Conservation (phyloP, 2,329 filamentous ascomycete species). For the Orbilia brochopaga region DNA sequence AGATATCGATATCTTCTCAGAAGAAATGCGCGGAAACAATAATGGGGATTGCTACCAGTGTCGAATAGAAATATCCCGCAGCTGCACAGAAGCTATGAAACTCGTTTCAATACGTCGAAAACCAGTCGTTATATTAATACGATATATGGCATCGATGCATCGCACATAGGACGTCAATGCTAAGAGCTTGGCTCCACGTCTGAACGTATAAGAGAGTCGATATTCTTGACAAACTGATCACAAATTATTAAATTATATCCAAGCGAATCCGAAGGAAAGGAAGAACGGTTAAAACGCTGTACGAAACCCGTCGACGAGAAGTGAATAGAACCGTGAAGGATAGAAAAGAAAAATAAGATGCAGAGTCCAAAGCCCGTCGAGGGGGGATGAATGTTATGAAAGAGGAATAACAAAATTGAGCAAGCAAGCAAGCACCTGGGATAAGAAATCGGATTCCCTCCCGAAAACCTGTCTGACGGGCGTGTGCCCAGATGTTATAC, state of each 20-base stretch:
- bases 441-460: background rate
- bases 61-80: constrained; percentile 8
- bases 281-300: constrained; percentile 5
- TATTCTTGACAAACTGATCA: constrained; percentile 1
- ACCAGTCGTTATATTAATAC: constrained; percentile 26
- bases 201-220: background rate
- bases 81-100: constrained; percentile 24
- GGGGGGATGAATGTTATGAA: background rate
- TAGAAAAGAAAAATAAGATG: background rate
- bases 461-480: constrained; percentile 19
- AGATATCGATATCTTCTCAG: background rate
- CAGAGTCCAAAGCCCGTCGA: background rate
- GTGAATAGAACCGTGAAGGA: constrained; percentile 5
- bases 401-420: background rate
- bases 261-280: constrained; percentile 9
- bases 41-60: constrained; percentile 7
- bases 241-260: background rate
- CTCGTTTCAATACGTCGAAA: constrained; percentile 50
- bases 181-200: background rate
- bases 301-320: constrained; percentile 20
- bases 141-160: background rate
- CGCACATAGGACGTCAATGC: background rate
- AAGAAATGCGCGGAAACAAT: constrained; percentile 11
- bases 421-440: background rate
- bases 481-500: constrained; percentile 42